Base-by-base conservation (phyloP, 2,329 filamentous ascomycete species). In the Diaporthe vexans region DNA sequence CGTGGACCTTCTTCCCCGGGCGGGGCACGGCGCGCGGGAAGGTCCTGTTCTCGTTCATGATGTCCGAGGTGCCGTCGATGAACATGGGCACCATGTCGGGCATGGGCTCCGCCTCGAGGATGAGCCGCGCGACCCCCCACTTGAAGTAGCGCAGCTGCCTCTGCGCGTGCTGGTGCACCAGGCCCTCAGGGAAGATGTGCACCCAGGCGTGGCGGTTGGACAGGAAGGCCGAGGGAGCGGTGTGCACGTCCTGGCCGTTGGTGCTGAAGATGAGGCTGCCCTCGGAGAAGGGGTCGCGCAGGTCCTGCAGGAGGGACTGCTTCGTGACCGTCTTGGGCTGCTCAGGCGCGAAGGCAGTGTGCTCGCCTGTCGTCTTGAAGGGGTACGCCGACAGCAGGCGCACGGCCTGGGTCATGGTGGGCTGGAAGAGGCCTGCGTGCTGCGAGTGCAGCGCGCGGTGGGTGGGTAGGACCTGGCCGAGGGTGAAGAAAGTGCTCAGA, bases 131-230 rank as follows among this genome's bases (percentile, higher is more conserved):
- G 1, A 98, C 88, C 1, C 97, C 97, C 97, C 97, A 99, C 86
- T 98, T 98, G 90, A 98, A 98, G 85, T 99, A 99, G 40, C 97
- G 93, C 88, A 98, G 92, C 10, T 92, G 91, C 79, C 92, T 91
- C 56, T 91, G 86, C 1, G 93, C 90, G 77, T 95, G 92, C 84
- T 99, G 97, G 83, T 98, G 95, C 59, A 98, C 95, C 83, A 94
- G 95, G 63, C 95, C 97, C 84, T 99, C 97, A 17, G 97, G 97
- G 83, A 98, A 98, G 72, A 98, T 93, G 83, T 99, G 97, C 5
- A 99, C 87, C 97, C 97, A 99, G 58, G 91, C 91, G 82, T 94
- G 89, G 59, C 91, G 91, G 79, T 95, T 92, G 76, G 85, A 88
- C 2, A 90, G 83, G 81, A 94, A 95, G 63, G 91, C 89, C 1